These are phyloP conservation scores for Diospyros kaki DNA, from an alignment of 148 eudicot genomes.

Conservation along the genomic window DNA sequence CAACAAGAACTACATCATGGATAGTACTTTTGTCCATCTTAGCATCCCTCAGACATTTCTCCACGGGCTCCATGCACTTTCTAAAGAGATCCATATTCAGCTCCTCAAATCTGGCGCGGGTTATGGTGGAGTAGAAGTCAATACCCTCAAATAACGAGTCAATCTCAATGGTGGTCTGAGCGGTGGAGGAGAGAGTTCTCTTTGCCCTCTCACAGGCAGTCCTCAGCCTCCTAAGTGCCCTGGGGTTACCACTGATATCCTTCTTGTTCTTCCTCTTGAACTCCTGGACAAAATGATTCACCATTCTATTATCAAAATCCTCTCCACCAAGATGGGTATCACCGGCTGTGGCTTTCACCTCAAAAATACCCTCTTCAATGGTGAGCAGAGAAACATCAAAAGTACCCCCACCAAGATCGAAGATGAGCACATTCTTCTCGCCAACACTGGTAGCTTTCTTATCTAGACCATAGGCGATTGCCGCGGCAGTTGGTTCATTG, in stretches of 20 bases:
- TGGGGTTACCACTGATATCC: constrained; percentile 17
- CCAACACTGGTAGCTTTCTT: constrained; percentile 19
- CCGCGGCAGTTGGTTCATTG: constrained; percentile 19
- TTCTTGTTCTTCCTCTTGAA: constrained; percentile 23
- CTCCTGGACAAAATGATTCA: constrained; percentile 23
- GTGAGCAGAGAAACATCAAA: constrained; percentile 21
- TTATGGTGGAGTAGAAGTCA: constrained; percentile 19
- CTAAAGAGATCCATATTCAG: constrained; percentile 18
- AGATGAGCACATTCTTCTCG: constrained; percentile 18
- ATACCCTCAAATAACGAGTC: constrained; percentile 21
- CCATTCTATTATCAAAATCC: constrained; percentile 22
- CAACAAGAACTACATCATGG: constrained; percentile 20
- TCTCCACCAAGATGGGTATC: constrained; percentile 25
- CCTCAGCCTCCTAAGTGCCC: constrained; percentile 19
- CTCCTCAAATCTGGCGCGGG: constrained; percentile 17
- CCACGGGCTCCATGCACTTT: constrained; percentile 20
- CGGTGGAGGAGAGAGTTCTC: constrained; percentile 18
- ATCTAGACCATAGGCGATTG: constrained; percentile 19
- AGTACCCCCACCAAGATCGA: constrained; percentile 19
- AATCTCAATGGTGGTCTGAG: constrained; percentile 18
- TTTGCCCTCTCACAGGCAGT: constrained; percentile 18
- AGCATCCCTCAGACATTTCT: constrained; percentile 19
- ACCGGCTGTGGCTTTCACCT: constrained; percentile 26
- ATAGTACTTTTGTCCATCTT: constrained; percentile 18
- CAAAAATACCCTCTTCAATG: constrained; percentile 22